Evolutionary conservation across 768 basidiomycete genomes (phyloP), one percentile per base, ranked within the genome.

Genomic region (Boletellus sp.): DNA sequence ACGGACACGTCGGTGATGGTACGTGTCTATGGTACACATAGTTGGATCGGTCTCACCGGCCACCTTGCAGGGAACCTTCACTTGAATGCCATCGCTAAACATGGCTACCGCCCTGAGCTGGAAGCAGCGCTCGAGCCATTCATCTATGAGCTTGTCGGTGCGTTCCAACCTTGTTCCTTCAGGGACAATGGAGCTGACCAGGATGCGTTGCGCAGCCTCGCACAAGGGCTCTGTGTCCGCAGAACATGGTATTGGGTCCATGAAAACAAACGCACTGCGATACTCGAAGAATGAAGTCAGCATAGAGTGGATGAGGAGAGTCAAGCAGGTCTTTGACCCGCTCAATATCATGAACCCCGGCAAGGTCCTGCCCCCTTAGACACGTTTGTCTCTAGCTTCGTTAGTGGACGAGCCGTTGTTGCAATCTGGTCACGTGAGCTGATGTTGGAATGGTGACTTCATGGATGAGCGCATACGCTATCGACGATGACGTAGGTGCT

Each of bases 1-100:
- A 91, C 59, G 96, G 96, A 12, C 96, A 99, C 67, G 85, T 98
- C 46, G 96, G 96, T 20, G 96, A 99, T 70, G 94, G 94, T 86
- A 62, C 61, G 84, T 71, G 15, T 22, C 47, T 44, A 22, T 13
- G 13, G n/a, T 6, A 19, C 19, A 23, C 22, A 16, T 12, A n/a
- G 19, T 32, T 34, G 5, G 26, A 24, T 20, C 39, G 40, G 19
- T 36, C 55, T 61, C 9, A 55, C 31, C 13, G 31, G 2, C 4
- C 7, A 39, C 19, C 38, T 46, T 33, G 36, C 51, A 94, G 93
- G 94, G 16, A 98, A 99, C 64, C 68, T 99, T 45, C 96, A 99
- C 64, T 69, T 99, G 63, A 99, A 99, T 65, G 79, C 93, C 37
- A 79, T 91, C 17, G 94, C 94, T 0, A 78, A 84, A 34, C 44